These are phyloP conservation scores for Claviceps quebecensis DNA, from an alignment of 2,329 filamentous ascomycete species.

Conservation along the genomic window DNA sequence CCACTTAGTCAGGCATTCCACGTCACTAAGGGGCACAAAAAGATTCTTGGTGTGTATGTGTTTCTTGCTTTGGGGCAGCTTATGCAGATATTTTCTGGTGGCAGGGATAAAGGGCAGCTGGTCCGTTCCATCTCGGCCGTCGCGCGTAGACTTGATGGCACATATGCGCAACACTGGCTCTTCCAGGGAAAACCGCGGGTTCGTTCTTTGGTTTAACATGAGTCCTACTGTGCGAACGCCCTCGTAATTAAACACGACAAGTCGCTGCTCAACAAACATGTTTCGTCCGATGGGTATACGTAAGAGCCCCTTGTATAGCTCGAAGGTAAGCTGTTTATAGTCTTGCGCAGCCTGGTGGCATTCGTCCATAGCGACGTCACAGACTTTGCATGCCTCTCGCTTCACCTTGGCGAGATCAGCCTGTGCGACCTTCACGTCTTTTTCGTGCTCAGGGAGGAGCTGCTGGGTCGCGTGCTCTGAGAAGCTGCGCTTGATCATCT, in stretches of 20 bases:
- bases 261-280: slow-evolving; percentile 59
- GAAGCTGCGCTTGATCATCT: slow-evolving; percentile 99
- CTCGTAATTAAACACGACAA: slow-evolving; percentile 77
- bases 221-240: slow-evolving; percentile 73
- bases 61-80: slow-evolving; percentile 50
- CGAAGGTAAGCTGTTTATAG: slow-evolving; percentile 63
- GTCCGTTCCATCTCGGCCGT: slow-evolving; percentile 66
- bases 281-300: slow-evolving; percentile 71
- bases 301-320: slow-evolving; percentile 64
- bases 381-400: slow-evolving; percentile 67
- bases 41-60: slow-evolving; percentile 55
- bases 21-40: slow-evolving; percentile 58
- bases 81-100: slow-evolving; percentile 54
- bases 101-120: slow-evolving; percentile 67
- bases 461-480: slow-evolving; percentile 96
- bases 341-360: slow-evolving; percentile 75
- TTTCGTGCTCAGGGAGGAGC: slow-evolving; percentile 85
- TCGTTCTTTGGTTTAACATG: slow-evolving; percentile 61
- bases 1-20: slow-evolving; percentile 74
- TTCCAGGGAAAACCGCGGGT: slow-evolving; percentile 38
- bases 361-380: slow-evolving; percentile 63
- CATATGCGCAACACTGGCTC: slow-evolving; percentile 63
- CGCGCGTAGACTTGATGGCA: slow-evolving; percentile 56
- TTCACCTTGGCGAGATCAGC: slow-evolving; percentile 84
- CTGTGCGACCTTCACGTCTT: slow-evolving; percentile 82